Base-by-base conservation (phyloP, 1,139 yeast genomes). In the Pichia sp. region DNA sequence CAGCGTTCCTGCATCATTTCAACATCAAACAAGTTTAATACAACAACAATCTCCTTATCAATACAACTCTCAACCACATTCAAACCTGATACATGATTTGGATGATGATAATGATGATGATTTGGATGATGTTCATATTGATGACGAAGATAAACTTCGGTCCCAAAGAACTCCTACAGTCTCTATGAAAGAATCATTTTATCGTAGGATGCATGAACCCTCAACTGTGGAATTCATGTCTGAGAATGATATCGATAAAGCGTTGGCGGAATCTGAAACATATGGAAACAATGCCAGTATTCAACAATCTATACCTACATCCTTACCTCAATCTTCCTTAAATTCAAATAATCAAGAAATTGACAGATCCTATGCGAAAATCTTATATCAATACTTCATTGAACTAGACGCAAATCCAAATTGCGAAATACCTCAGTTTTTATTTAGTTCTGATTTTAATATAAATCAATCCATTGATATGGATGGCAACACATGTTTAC, bases 401-500 rank as follows among this genome's bases (percentile, higher is more conserved):
- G 55, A 62, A 4, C 57, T 61, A 6, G 65, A 61, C 42, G 61
- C 59, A 38, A 55, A 56, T 29, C 40, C 55, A 29, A 51, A 50
- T 34, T 48, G 47, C 4, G 44, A 45, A 28, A 38, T 53, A 39
- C 67, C 23, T 16, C 23, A 16, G 23, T 16, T 16, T 16, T 16
- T 16, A 16, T 16, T 16, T 16, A 16, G 23, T 5, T 55, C 67
- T 28, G 69, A 67, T 43, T 72, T 76, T 43, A 69, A 72, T 50
- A 68, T 77, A 33, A 67, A 73, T 49, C 77, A 74, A 52, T 68
- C 77, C 1, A 72, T 77, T 7, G 82, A 77, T 54, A 70, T 68
- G 49, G 81, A 77, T 37, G 81, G 81, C 0, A 75, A 77, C 55
- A 73, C 80, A 0, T 65, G 75, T 3, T 73, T 77, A 51, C 82